Base-by-base conservation (phyloP, 2,329 filamentous ascomycete species). In the Talaromyces sp. region DNA sequence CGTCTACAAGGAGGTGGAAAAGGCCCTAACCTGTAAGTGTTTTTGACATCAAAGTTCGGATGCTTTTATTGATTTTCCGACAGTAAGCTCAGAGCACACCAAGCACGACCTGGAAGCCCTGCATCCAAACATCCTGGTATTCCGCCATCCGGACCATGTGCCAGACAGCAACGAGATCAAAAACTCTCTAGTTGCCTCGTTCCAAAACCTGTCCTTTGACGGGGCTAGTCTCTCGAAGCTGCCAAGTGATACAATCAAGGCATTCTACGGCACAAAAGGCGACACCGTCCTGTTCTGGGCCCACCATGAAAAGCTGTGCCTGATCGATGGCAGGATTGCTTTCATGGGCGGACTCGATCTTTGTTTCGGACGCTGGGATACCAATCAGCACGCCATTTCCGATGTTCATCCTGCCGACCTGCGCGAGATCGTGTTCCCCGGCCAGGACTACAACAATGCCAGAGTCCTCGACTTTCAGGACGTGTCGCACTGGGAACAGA, bases 261-360 rank as follows among this genome's bases (percentile, higher is more conserved):
- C 87, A 0, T 76, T 96, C 0, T 96, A 96, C 69, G 93, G 93
- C 58, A 88, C 90, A 55, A 86, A 86, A 35, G 89, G 92, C 32
- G 91, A 89, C 66, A 85, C 92, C 1, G 89, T 96, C 11, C 78
- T 96, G 1, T 96, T 91, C 75, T 96, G 92, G 92, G 91, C 91
- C 2, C 92, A 96, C 68, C 92, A 96, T 67, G 92, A 97, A 77
- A 97, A 97, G 75, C 83, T 96, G 0, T 91, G 90, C 66, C 72
- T 96, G 1, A 78, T 97, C 17, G 92, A 97, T 71, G 85, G 88
- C n/a, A 81, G 81, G 10, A 80, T 88, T 59, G 91, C 88, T 2
- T 96, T 97, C 71, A 96, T 96, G 92, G 92, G 91, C 55, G 93
- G 92, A 21, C 79, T 96, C 1, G 92, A 96, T 75, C 81, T 96